These are phyloP conservation scores for Scedosporium apiospermum DNA, from an alignment of 2,329 filamentous ascomycete genomes.

Conservation along the genomic window DNA sequence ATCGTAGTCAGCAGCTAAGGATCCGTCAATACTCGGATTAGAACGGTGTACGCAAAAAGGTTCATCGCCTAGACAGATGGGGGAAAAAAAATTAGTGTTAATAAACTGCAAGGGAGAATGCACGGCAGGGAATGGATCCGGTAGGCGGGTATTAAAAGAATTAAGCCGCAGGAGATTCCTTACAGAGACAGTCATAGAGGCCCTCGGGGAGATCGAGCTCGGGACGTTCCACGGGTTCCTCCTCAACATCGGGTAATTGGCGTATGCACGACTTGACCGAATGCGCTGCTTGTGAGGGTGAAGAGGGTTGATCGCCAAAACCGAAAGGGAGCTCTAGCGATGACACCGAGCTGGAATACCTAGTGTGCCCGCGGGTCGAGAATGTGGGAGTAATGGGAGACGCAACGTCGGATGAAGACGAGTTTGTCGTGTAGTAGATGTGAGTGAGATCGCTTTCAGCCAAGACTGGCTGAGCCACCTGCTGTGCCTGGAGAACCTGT, in stretches of 20 bases:
- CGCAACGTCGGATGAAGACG: slow-evolving; percentile 55
- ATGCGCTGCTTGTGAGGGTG: slow-evolving; percentile 31
- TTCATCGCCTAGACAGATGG: slow-evolving; percentile 26
- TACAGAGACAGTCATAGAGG: slow-evolving; percentile 66
- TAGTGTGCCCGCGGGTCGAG: slow-evolving; percentile 52
- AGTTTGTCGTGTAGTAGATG: slow-evolving; percentile 39
- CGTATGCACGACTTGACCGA: slow-evolving; percentile 43
- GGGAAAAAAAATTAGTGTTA: slow-evolving; percentile 27
- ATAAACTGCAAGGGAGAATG: slow-evolving; percentile 3
- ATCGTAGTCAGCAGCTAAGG: slow-evolving; percentile 42
- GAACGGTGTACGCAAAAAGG: slow-evolving; percentile 20
- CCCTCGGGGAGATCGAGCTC: slow-evolving; percentile 42
- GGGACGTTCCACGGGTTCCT: slow-evolving; percentile 67
- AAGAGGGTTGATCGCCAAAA: slow-evolving; percentile 42
- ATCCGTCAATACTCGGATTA: slow-evolving; percentile 4
- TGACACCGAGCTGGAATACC: slow-evolving; percentile 66
- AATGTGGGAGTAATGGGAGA: slow-evolving; percentile 66
- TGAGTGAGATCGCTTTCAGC: slow-evolving; percentile 24
- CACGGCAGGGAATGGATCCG: neutral
- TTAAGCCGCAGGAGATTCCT: slow-evolving; percentile 24
- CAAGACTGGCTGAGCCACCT: neutral
- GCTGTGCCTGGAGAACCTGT: neutral
- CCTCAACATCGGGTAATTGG: slow-evolving; percentile 70
- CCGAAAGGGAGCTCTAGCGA: slow-evolving; percentile 57
- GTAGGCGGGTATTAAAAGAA: neutral